Evolutionary conservation across 192 early-diverging fungal species (phyloP), one percentile per base, ranked within the genome.

Genomic region (Coemansia sp.): DNA sequence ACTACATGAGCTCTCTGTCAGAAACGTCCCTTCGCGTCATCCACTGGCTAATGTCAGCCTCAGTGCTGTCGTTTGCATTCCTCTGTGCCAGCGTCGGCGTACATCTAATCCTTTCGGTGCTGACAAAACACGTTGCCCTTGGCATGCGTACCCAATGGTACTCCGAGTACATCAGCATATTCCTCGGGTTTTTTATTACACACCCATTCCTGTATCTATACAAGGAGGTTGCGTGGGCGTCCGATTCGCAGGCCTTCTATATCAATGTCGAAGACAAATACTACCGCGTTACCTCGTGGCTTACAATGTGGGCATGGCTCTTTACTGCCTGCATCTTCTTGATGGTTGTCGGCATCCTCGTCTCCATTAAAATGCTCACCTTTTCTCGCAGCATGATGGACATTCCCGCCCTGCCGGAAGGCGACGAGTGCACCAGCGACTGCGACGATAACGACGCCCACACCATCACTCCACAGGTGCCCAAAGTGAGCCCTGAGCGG

Each of bases 241-340:
- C 35, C 0, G 11, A 18, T 10, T 49, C 59, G 1, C 67, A 69
- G 38, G 47, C 56, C 3, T 69, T 69, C 30, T 59, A 69, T 31
- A 49, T 69, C 10, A 50, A 50, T 28, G 32, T 34, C 13, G 47
- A 57, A 1, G 50, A 38, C 1, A 14, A 38, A 7, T 53, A 62
- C 48, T 69, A 54, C 50, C 48, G 60, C 20, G 11, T 43, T 4
- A 54, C 53, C 1, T 44, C 59, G 13, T 69, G 67, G 67, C 39
- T 57, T n/a, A 69, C 59, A n/a, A 62, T 50, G 41, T 69, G 67
- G 67, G 50, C 28, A 5, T 69, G 67, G 67, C 35, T 69, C 2
- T 49, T 61, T 22, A 27, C 44, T 17, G 40, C 31, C 38, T 54
- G 57, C 22, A 29, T 36, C 2, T 54, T 58, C 22, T 22, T 62